Evolutionary conservation across 306 rosid genomes (phyloP), one percentile per base, ranked within the genome.

Genomic region (Cicer pinnatifidum): DNA sequence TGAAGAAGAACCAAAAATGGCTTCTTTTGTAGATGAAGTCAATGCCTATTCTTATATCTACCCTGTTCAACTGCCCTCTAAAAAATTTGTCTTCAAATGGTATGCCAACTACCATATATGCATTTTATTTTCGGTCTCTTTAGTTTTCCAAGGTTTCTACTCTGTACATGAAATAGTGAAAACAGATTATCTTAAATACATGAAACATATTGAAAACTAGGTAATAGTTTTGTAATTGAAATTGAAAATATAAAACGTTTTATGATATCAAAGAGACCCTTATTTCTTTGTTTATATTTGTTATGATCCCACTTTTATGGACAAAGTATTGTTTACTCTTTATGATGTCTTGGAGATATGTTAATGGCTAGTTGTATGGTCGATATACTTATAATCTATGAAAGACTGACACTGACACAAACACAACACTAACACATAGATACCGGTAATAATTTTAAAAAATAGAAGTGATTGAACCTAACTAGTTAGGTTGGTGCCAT

Each of bases 11-110:
- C 78, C 82, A 38, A 89, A 85, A 79, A 81, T 85, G 90, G 93
- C 85, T 73, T 61, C 92, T 5, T 67, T 86, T 76, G 12, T 64
- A 35, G 99, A 94, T 81, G 96, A 89, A 68, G 69, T 78, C 66
- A 94, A 94, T 82, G 87, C 93, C 44, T 94, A 88, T 80, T 89
- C 96, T 77, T 94, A 91, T 86, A 47, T 75, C 13, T 94, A 89
- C 71, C 99, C 99, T 5, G 19, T 84, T 75, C 89, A 91, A 82
- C 66, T 87, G 80, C 93, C 92, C 53, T 88, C 99, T 66, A 74
- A 86, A 74, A 84, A 91, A 35, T 76, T 85, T 66, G 17, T 76
- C 73, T 86, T 94, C 85, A 94, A 90, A 86, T 94, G 99, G 99
- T 91, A 86, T 57, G 83, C 16, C 53, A 71, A 68, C 35, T 67